phyloP scores from a whole-genome alignment of 2,329 filamentous ascomycete genomes.

The Teratosphaeria destructans region DNA sequence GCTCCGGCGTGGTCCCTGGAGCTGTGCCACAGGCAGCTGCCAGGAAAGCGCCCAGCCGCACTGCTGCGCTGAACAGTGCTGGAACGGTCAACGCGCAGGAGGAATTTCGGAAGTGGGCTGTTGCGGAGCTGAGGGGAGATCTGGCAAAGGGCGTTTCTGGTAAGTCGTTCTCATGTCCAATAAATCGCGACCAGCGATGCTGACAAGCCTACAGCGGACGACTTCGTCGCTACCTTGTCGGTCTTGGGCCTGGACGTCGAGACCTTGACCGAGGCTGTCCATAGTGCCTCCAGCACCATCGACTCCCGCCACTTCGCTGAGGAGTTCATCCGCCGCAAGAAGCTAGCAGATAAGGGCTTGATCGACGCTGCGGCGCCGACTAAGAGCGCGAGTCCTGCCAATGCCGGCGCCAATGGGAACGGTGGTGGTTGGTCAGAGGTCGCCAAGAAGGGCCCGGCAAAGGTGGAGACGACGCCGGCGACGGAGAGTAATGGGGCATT shows the following conservation, averaged over 20 bases:
- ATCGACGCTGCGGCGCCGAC: conserved; percentile 51
- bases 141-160: conserved; percentile 57
- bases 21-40: conserved; percentile 7
- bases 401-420: conserved; percentile 30
- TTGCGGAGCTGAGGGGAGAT: conserved; percentile 66
- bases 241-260: conserved; percentile 66
- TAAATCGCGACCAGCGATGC: not conserved
- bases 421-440: conserved; percentile 86
- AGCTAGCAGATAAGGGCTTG: conserved; percentile 84
- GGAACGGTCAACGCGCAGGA: conserved; percentile 59
- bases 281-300: conserved; percentile 76
- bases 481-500: conserved; percentile 52
- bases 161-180: conserved; percentile 29
- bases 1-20: conserved; percentile 30
- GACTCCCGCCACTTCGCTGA: conserved; percentile 89
- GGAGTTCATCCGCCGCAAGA: conserved; percentile 87
- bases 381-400: conserved; percentile 42
- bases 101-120: conserved; percentile 90
- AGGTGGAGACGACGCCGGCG: conserved; percentile 25
- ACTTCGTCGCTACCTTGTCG: conserved; percentile 67
- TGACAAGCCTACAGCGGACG: conserved; percentile 49
- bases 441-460: conserved; percentile 69
- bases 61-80: conserved; percentile 41
- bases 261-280: conserved; percentile 83
- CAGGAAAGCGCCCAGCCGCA: conserved; percentile 40